phyloP scores from a whole-genome alignment of 1,284 basidiomycete species.

The Heterobasidion irregulare region DNA sequence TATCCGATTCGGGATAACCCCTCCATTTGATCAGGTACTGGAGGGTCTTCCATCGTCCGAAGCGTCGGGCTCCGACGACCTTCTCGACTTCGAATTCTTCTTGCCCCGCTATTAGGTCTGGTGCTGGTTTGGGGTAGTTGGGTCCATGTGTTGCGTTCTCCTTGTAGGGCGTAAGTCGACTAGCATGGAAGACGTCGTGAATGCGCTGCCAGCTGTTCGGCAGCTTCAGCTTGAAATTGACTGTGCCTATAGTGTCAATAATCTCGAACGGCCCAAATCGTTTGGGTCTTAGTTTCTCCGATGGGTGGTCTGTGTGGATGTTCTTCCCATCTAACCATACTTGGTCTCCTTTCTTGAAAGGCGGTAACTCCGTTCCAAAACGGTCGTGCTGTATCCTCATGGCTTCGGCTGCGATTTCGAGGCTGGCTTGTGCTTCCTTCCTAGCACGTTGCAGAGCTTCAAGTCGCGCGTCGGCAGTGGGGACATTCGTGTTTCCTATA shows the following conservation, averaged over 20 bases:
- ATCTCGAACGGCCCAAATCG: neutral
- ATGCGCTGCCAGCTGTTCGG: neutral
- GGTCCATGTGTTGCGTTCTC: neutral
- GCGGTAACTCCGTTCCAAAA: too few relatives aligned
- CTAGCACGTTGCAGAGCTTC: too few relatives aligned
- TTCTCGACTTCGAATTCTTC: neutral
- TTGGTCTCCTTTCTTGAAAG: neutral
- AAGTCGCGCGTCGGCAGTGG: too few relatives aligned
- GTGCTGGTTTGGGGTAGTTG: neutral
- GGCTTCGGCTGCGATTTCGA: too few relatives aligned
- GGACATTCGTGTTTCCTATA: too few relatives aligned
- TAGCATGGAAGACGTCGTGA: neutral
- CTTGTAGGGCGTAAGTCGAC: neutral
- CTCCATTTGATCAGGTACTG: neutral
- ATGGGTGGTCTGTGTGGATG: neutral
- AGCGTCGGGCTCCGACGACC: conserved; percentile 9
- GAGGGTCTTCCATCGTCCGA: conserved; percentile 11
- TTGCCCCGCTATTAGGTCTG: neutral
- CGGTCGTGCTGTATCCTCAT: too few relatives aligned
- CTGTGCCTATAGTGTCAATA: neutral
- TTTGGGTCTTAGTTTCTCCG: neutral
- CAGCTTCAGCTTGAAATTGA: neutral
- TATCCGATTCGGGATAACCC: neutral
- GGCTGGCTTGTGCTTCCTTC: too few relatives aligned
- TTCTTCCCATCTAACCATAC: neutral